Evolutionary conservation across 1,284 basidiomycete genomes (phyloP), one percentile per base, ranked within the genome.

Genomic region (Flammula alnicola): DNA sequence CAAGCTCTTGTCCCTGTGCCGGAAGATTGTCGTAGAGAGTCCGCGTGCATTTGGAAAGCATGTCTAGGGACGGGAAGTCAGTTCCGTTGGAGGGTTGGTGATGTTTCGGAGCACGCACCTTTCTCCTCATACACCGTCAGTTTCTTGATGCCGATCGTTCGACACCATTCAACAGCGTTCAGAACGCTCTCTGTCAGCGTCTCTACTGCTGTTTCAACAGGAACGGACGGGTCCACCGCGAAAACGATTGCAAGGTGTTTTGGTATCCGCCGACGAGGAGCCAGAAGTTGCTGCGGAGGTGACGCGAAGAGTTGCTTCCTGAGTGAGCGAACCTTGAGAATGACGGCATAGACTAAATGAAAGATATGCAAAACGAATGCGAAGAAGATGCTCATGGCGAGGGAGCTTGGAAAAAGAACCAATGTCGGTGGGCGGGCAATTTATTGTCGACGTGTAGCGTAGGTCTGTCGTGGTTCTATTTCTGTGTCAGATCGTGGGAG

Each of bases 101-200:
- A 32, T 10, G 32, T 20, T 19, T 30, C 40, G 8, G 11, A 7
- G 29, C 3, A 66, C 80, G 47, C 62, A 89, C 89, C 88, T 53
- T 79, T 68, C 51, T 78, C 74, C 63, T 91, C 88, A 57, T 89
- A 91, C 3, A 88, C 74, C 12, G 83, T 87, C 41, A 91, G 69
- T 41, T 74, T 75, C 51, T 69, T 64, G 46, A 91, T 80, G 10
- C 85, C 86, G 31, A 72, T 66, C 17, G 55, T 63, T 49, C 72
- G 76, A 68, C 84, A 89, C 84, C 86, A 91, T 9, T 63, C 64
- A 6, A 78, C 76, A 11, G 74, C 75, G 37, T 71, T 71, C 45
- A 78, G 66, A n/a, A 86, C 69, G 55, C 76, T 81, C 55, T 80
- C 71, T 12, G 80, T 63, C 42, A 88, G 62, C 23, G 68, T 68